phyloP scores from a whole-genome alignment of 1,284 basidiomycete genomes.

The Rhodotorula mucilaginosa region DNA sequence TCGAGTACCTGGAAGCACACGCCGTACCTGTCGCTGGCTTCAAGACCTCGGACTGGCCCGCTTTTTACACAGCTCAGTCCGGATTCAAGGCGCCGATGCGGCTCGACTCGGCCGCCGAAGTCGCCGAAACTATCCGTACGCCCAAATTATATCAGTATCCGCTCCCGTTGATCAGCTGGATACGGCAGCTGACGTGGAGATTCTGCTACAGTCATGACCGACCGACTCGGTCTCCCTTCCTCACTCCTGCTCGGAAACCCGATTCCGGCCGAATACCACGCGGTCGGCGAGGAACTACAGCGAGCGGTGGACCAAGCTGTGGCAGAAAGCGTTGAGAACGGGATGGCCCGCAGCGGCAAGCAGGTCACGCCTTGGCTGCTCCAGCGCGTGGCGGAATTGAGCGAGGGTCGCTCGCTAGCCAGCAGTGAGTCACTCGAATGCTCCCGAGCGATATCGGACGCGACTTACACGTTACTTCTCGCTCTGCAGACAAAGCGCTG shows the following conservation, averaged over 20 bases:
- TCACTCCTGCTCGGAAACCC: constrained; percentile 84
- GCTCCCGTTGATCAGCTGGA: background rate
- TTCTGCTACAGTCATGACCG: constrained; percentile 30
- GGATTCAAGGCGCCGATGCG: constrained; percentile 61
- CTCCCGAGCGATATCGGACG: background rate
- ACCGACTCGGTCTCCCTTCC: constrained; percentile 63
- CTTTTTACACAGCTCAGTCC: constrained; percentile 84
- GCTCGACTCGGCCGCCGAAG: constrained; percentile 60
- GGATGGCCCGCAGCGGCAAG: constrained; percentile 78
- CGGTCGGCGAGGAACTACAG: constrained; percentile 69
- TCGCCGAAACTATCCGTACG: constrained; percentile 70
- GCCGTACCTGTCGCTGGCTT: constrained; percentile 89
- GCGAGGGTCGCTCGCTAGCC: constrained; percentile 67
- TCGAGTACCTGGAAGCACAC: constrained; percentile 96
- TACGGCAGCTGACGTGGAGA: background rate
- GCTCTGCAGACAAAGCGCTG: constrained; percentile 70
- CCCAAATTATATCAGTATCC: constrained; percentile 1
- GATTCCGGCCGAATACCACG: constrained; percentile 75
- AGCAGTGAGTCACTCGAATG: constrained; percentile 58
- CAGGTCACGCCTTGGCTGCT: constrained; percentile 95
- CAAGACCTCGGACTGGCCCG: constrained; percentile 78
- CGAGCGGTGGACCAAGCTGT: constrained; percentile 80
- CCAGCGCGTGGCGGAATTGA: constrained; percentile 76
- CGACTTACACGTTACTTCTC: background rate
- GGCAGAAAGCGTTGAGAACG: constrained; percentile 74